phyloP scores from a whole-genome alignment of 1,284 basidiomycete genomes.

The Waitea zeae region DNA sequence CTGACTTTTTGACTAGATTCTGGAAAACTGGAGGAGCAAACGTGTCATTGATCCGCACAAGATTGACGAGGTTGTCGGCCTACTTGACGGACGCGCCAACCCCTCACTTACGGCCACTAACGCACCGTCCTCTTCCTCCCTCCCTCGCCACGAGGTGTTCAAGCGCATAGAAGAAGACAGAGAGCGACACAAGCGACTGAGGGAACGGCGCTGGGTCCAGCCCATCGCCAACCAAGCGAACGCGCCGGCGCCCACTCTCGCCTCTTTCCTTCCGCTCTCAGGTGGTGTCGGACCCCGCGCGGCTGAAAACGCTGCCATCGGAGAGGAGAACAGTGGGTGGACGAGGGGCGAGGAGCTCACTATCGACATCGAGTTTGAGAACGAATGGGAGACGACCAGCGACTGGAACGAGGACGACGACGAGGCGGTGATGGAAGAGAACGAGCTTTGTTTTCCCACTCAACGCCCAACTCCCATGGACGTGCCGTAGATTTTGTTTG shows the following conservation, averaged over 20 bases:
- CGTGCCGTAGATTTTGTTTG: slow-evolving; percentile 2
- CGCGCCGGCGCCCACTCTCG: slow-evolving; percentile 22
- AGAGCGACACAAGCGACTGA: slow-evolving; percentile 84
- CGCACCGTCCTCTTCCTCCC: slow-evolving; percentile 15
- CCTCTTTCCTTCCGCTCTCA: slow-evolving; percentile 40
- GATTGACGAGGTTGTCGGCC: slow-evolving; percentile 45
- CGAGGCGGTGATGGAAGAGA: slow-evolving; percentile 54
- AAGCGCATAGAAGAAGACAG: slow-evolving; percentile 90
- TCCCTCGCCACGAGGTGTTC: slow-evolving; percentile 55
- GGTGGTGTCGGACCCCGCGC: not conserved
- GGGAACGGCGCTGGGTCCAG: slow-evolving; percentile 89
- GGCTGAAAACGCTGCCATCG: not conserved
- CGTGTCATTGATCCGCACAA: slow-evolving; percentile 66
- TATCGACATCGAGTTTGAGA: slow-evolving; percentile 82
- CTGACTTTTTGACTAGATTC: slow-evolving; percentile 31
- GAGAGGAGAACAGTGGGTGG: slow-evolving; percentile 19
- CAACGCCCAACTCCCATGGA: slow-evolving; percentile 33
- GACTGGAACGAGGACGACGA: slow-evolving; percentile 83
- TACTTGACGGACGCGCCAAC: slow-evolving; percentile 27
- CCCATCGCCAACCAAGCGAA: slow-evolving; percentile 36
- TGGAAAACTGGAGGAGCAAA: slow-evolving; percentile 76
- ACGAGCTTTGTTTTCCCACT: slow-evolving; percentile 41
- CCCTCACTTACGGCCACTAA: slow-evolving; percentile 13
- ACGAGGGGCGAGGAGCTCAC: slow-evolving; percentile 26
- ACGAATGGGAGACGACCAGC: slow-evolving; percentile 80